phyloP scores from a whole-genome alignment of 179 eudicot genomes.

The Corrigiola litoralis region DNA sequence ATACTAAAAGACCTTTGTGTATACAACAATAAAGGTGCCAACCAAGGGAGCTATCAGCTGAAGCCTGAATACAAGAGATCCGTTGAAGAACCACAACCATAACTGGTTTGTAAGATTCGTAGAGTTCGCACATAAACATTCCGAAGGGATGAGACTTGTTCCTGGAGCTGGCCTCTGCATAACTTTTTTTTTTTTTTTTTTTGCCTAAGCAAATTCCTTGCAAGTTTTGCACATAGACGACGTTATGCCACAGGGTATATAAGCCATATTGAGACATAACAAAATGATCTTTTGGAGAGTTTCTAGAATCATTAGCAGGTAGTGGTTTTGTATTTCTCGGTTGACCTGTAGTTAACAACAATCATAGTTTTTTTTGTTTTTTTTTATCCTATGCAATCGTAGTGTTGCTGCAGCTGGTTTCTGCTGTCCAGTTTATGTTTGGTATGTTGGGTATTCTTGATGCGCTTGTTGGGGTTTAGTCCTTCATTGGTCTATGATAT shows the following conservation, averaged over 20 bases:
- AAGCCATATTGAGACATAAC: not conserved
- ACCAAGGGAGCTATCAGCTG: constrained; percentile 85
- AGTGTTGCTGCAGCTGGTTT: too few relatives aligned
- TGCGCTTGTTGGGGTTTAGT: too few relatives aligned
- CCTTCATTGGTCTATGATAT: too few relatives aligned
- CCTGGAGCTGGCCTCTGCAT: constrained; percentile 2
- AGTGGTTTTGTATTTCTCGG: not conserved
- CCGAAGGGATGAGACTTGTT: not conserved
- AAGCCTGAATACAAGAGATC: constrained; percentile 84
- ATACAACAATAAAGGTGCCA: constrained; percentile 82
- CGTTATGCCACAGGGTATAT: not conserved
- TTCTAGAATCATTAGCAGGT: not conserved
- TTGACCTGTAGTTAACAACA: not conserved
- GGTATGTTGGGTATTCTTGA: too few relatives aligned
- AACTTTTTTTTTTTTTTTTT: not conserved
- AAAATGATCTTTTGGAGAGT: not conserved
- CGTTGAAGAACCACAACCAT: constrained; percentile 28
- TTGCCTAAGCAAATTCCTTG: not conserved
- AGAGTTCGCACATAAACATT: not conserved
- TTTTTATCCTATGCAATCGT: too few relatives aligned
- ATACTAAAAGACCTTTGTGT: constrained; percentile 72
- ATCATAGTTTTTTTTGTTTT: too few relatives aligned
- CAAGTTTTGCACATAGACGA: constrained; percentile 13
- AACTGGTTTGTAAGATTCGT: constrained; percentile 7
- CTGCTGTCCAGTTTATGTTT: too few relatives aligned